Evolutionary conservation across 345 rosid genomes (phyloP), one percentile per base, ranked within the genome.

Genomic region (Arabis hirsuta): DNA sequence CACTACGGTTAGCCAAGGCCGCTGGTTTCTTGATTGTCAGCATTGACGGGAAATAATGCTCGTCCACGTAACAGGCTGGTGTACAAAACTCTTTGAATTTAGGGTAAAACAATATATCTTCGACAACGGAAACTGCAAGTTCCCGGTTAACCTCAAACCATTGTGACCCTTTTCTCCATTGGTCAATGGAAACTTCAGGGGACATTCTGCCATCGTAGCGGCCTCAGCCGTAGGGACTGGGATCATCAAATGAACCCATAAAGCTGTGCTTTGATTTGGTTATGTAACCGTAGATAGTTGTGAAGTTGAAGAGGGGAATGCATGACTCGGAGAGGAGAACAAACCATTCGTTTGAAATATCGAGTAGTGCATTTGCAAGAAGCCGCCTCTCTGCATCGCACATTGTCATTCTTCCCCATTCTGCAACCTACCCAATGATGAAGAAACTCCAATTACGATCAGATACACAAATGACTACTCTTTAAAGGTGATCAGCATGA

Each of bases 381-480:
- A 95, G 97, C 65, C 97, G 80, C 73, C 79, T 84, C 76, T 95
- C 97, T 7, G 97, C 97, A 70, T 95, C 96, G 29, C 97, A 91
- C 88, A 95, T 90, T 61, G 89, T 83, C 97, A 95, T 95, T 83
- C 67, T 84, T 61, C 99, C 99, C 99, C 99, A 95, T 74, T 91
- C 96, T 42, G 96, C 75, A 36, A 83, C 82, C 98, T 94, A 79
- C 26, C 42, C 43, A 45, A 22, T 36, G 20, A 27, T 29, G 34
- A 67, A 80, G 22, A 43, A 53, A 27, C 54, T 24, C 19, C 31
- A 41, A 48, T 34, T 44, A 61, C 9, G 5, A 13, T 57, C 38
- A 34, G 27, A n/a, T n/a, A n/a, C n/a, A n/a, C n/a, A n/a, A n/a
- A n/a, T n/a, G n/a, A n/a, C n/a, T n/a, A n/a, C n/a, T n/a, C n/a